Base-by-base conservation (phyloP, 768 basidiomycete genomes). In the Mycena latifolia region DNA sequence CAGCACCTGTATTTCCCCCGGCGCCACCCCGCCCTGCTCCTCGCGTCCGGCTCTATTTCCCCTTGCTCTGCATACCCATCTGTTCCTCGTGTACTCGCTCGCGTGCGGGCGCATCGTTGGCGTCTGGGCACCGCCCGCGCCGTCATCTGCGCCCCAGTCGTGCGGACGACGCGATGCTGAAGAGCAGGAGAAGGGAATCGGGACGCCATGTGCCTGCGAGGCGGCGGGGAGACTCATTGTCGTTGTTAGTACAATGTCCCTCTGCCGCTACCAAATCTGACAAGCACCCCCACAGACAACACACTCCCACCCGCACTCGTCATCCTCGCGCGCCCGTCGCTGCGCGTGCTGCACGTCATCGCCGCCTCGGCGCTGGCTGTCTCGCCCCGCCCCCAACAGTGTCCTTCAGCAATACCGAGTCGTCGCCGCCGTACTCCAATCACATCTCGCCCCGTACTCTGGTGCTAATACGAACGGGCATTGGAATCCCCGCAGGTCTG, bases 31-130 rank as follows among this genome's bases (percentile, higher is more conserved):
- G n/a, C n/a, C n/a, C n/a, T n/a, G n/a, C n/a, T n/a, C n/a, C n/a
- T n/a, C n/a, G n/a, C n/a, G n/a, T n/a, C n/a, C n/a, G n/a, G n/a
- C n/a, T n/a, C n/a, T n/a, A n/a, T n/a, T n/a, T n/a, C n/a, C n/a
- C n/a, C n/a, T n/a, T n/a, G n/a, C n/a, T n/a, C n/a, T n/a, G n/a
- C n/a, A n/a, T n/a, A n/a, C n/a, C n/a, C n/a, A n/a, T n/a, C n/a
- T n/a, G n/a, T n/a, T n/a, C n/a, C n/a, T n/a, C 88, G n/a, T 81
- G 81, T 52, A 79, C 80, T 35, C 90, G 88, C 41, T 77, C 85
- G 14, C 92, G 54, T 84, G 86, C 73, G 76, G 92, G 68, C 78
- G 89, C 65, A 89, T 88, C 7, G 75, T 89, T 22, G 77, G 76
- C 55, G 86, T 87, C 3, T 54, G 52, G 52, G 11, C 37, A 14